Conservation (phyloP, 345 rosid species). For the Excoecaria cochinchinensis region DNA sequence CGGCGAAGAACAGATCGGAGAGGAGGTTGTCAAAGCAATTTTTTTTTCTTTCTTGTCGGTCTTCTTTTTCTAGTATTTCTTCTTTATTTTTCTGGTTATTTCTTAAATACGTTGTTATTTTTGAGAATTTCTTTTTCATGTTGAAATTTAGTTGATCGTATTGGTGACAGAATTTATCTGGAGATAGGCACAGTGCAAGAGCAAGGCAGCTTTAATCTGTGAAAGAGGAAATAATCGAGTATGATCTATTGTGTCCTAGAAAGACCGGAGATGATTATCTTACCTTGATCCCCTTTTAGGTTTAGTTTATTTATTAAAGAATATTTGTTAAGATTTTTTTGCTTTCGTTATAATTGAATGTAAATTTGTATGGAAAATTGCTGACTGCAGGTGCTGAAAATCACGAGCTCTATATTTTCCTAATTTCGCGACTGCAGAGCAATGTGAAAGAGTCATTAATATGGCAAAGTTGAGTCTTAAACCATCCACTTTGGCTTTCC, state of each 20-base stretch:
- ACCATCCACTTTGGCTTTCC: constrained; percentile 57
- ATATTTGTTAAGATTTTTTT: background rate
- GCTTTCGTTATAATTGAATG: background rate
- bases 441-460: constrained; percentile 47
- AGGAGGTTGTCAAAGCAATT: too few species aligned
- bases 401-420: constrained; percentile 63
- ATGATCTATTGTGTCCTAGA: constrained; percentile 34
- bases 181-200: constrained; percentile 19
- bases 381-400: constrained; percentile 59
- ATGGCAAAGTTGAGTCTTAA: constrained; percentile 47
- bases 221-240: constrained; percentile 21
- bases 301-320: background rate
- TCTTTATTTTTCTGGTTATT: background rate
- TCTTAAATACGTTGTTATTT: too few species aligned
- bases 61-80: constrained; percentile 44
- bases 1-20: too few species aligned
- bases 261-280: constrained; percentile 50
- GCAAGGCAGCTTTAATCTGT: constrained; percentile 31
- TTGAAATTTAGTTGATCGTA: background rate
- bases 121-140: background rate
- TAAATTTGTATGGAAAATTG: background rate
- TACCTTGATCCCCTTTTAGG: constrained; percentile 59
- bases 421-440: constrained; percentile 56
- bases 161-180: constrained; percentile 21
- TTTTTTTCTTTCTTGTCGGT: constrained; percentile 55